Conservation (phyloP, 1,284 basidiomycete genomes). For the Irpex sp. region DNA sequence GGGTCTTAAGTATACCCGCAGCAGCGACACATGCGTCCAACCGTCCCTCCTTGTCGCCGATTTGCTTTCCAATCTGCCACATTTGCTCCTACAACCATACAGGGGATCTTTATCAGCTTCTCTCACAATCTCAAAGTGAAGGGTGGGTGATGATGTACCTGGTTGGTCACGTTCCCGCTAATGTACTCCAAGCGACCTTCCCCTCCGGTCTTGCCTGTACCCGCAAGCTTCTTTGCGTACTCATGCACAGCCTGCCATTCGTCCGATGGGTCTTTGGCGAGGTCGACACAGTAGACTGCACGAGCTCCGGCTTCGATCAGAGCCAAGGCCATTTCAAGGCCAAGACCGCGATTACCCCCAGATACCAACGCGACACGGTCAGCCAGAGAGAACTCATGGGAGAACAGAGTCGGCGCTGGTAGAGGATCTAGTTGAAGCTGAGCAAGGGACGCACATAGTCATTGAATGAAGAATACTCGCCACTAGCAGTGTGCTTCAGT, state of each 20-base stretch:
- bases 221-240: slow-evolving; percentile 44
- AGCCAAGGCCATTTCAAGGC: slow-evolving; percentile 79
- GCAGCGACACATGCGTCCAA: slow-evolving; percentile 77
- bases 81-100: slow-evolving; percentile 29
- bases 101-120: neutral
- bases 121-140: neutral
- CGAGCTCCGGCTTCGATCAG: slow-evolving; percentile 76
- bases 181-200: slow-evolving; percentile 61
- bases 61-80: slow-evolving; percentile 53
- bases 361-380: slow-evolving; percentile 76
- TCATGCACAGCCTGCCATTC: slow-evolving; percentile 62
- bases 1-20: slow-evolving; percentile 67
- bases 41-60: slow-evolving; percentile 60
- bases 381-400: slow-evolving; percentile 69
- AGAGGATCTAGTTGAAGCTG: slow-evolving; percentile 6
- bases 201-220: slow-evolving; percentile 23
- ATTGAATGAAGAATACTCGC: neutral
- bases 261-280: slow-evolving; percentile 58
- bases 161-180: slow-evolving; percentile 61
- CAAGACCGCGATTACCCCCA: slow-evolving; percentile 78
- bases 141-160: slow-evolving; percentile 27
- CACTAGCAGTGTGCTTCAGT: slow-evolving; percentile 36
- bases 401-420: slow-evolving; percentile 41
- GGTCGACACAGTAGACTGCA: slow-evolving; percentile 74
- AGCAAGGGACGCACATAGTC: neutral